Conservation (phyloP, 176 grass and related monocot species). For the Musa schizocarpa region DNA sequence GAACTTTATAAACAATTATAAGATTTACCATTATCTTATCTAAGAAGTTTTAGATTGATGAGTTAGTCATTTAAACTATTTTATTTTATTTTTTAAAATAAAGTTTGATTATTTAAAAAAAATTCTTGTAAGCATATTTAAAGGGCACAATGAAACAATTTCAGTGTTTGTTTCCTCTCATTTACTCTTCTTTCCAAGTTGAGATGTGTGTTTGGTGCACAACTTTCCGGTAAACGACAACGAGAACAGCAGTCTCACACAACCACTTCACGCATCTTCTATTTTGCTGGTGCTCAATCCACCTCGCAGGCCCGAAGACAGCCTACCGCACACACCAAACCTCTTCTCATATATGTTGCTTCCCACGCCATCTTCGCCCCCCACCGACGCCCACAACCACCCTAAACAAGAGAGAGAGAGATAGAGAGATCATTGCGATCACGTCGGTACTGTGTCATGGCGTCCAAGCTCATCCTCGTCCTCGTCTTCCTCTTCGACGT, state of each 20-base stretch:
- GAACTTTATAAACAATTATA: too few relatives aligned
- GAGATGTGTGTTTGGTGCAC: too few relatives aligned
- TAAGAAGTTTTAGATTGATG: too few relatives aligned
- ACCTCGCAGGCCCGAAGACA: background rate
- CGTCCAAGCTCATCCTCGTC: conserved; percentile 54
- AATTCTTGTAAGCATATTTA: background rate
- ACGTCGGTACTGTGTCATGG: conserved; percentile 17
- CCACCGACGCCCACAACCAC: background rate
- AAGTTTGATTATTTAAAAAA: background rate
- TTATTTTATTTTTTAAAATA: background rate
- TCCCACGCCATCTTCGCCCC: background rate
- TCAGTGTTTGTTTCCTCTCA: background rate
- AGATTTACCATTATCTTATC: too few relatives aligned
- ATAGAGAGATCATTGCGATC: background rate
- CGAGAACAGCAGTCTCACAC: too few relatives aligned
- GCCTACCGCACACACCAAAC: background rate
- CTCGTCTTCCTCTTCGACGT: conserved; percentile 61
- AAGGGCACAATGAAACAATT: background rate
- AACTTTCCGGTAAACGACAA: too few relatives aligned
- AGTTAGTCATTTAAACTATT: background rate
- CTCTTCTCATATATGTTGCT: background rate
- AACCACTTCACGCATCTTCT: too few relatives aligned
- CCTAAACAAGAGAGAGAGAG: conserved; percentile 13
- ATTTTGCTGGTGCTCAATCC: background rate
- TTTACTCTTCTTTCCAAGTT: too few relatives aligned